phyloP scores from a whole-genome alignment of 306 rosid species.

The Pueraria montana region DNA sequence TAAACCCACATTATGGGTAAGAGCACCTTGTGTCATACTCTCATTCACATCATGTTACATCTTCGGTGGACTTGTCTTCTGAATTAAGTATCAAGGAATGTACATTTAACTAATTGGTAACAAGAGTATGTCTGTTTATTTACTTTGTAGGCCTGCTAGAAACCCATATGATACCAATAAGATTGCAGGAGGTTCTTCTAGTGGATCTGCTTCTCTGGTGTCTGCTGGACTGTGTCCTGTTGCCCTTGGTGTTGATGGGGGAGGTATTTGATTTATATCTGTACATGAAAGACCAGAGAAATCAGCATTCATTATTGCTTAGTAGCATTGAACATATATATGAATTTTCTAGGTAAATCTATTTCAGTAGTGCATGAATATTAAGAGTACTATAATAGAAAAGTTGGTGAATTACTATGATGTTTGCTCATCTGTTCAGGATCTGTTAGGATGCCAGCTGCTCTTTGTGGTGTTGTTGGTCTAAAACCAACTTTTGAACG shows the following conservation, averaged over 20 bases:
- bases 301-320: constrained; percentile 30
- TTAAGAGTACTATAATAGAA: constrained; percentile 8
- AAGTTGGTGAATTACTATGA: constrained; percentile 32
- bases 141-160: constrained; percentile 71
- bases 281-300: constrained; percentile 17
- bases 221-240: constrained; percentile 95
- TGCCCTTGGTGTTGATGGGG: constrained; percentile 97
- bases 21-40: constrained; percentile 24
- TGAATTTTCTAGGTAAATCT: constrained; percentile 22
- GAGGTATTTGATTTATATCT: constrained; percentile 65
- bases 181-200: constrained; percentile 93
- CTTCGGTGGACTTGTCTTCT: neutral
- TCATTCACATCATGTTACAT: neutral
- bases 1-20: constrained; percentile 95
- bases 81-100: neutral
- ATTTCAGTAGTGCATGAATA: neutral
- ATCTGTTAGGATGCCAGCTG: constrained; percentile 96
- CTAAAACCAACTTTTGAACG: constrained; percentile 90
- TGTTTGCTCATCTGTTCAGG: constrained; percentile 60
- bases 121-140: constrained; percentile 24
- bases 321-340: constrained; percentile 23
- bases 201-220: constrained; percentile 96
- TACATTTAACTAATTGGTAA: constrained; percentile 32
- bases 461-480: constrained; percentile 95
- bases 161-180: constrained; percentile 73